These are phyloP conservation scores for Scortechinia acanthostroma DNA, from an alignment of 2,329 filamentous ascomycete species.

Conservation along the genomic window DNA sequence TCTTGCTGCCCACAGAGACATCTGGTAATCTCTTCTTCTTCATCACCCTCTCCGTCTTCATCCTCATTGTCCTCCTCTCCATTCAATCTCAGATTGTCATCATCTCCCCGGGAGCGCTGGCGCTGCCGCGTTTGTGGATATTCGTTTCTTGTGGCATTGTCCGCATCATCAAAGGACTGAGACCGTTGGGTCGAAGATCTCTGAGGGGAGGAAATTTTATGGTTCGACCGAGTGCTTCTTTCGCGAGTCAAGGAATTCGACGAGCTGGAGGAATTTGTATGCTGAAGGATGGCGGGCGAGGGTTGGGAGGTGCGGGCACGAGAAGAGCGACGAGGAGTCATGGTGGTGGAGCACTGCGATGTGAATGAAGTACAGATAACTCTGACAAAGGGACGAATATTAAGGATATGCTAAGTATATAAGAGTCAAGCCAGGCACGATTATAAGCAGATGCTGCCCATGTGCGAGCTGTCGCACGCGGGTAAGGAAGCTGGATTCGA, in stretches of 20 bases:
- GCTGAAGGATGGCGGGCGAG: slow-evolving; percentile 48
- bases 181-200: slow-evolving; percentile 72
- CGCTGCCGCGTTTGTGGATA: slow-evolving; percentile 66
- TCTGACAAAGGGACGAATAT: no score
- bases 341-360: slow-evolving; percentile 25
- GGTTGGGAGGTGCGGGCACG: slow-evolving; percentile 76
- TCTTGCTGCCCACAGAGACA: slow-evolving; percentile 93
- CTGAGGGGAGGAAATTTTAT: slow-evolving; percentile 66
- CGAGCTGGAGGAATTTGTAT: slow-evolving; percentile 69
- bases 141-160: slow-evolving; percentile 43
- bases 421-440: no score
- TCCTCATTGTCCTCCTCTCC: slow-evolving; percentile 44
- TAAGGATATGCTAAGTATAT: no score
- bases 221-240: slow-evolving; percentile 64
- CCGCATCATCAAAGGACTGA: slow-evolving; percentile 61
- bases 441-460: background rate
- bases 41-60: slow-evolving; percentile 66
- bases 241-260: slow-evolving; percentile 74
- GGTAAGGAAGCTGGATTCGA: background rate
- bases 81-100: slow-evolving; percentile 30
- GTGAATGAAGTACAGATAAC: background rate
- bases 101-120: slow-evolving; percentile 70
- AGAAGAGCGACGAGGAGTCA: slow-evolving; percentile 79
- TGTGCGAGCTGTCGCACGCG: background rate
- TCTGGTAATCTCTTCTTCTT: slow-evolving; percentile 88